These are phyloP conservation scores for Blepharisma stoltei DNA, from an alignment of 73 alveolate species.

Conservation along the genomic window DNA sequence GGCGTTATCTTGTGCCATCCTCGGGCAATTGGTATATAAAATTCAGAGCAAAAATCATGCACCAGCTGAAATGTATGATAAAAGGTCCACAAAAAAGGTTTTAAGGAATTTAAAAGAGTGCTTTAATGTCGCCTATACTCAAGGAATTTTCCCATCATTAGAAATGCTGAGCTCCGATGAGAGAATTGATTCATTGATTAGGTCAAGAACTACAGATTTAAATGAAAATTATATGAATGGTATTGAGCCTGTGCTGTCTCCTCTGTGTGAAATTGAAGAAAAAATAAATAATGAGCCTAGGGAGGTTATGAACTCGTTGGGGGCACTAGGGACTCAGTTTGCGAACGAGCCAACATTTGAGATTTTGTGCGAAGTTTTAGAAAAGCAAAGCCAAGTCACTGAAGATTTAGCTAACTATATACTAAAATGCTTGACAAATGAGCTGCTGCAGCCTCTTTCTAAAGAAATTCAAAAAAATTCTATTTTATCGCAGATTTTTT, in stretches of 20 bases:
- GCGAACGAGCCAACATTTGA: constrained; percentile 12
- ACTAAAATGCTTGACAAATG: neutral
- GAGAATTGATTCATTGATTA: neutral
- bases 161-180: neutral
- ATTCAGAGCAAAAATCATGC: too few relatives aligned
- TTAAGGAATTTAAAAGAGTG: constrained; percentile 17
- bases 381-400: neutral
- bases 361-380: neutral
- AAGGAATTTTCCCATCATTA: neutral
- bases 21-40: too few relatives aligned
- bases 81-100: neutral
- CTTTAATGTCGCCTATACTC: neutral
- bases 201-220: neutral
- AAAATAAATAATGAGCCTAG: neutral
- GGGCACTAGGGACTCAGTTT: neutral
- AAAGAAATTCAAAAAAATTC: constrained; percentile 15
- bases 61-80: constrained; percentile 29
- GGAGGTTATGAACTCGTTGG: constrained; percentile 20
- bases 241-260: neutral
- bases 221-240: neutral
- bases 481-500: neutral
- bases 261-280: constrained; percentile 15
- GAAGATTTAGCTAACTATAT: neutral
- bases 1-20: too few relatives aligned
- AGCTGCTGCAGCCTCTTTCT: neutral